Conservation (phyloP, 257 asterid genomes). For the Gardenia jasminoides region DNA sequence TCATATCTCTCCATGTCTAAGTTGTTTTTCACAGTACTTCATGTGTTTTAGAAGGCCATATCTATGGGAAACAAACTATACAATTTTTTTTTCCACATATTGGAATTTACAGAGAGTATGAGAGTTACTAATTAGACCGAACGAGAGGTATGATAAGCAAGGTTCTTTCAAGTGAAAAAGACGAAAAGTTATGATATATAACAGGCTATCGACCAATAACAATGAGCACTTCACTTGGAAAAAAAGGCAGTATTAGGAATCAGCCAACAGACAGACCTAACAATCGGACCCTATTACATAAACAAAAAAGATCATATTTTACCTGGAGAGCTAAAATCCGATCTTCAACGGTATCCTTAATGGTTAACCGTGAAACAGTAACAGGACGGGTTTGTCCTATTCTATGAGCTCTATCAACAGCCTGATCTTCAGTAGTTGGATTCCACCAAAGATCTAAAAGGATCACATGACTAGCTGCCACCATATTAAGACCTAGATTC, state of each 20-base stretch:
- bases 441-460: conserved; percentile 99
- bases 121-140: neutral
- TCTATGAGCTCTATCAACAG: conserved; percentile 96
- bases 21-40: neutral
- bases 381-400: conserved; percentile 96
- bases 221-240: neutral
- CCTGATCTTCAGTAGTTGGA: conserved; percentile 99
- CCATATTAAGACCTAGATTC: conserved; percentile 96
- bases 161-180: neutral
- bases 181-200: neutral
- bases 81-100: neutral
- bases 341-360: conserved; percentile 91
- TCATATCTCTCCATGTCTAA: neutral
- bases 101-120: neutral
- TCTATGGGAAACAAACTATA: neutral
- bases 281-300: neutral
- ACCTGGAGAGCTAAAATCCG: conserved; percentile 97
- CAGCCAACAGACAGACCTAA: neutral
- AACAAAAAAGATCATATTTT: conserved; percentile 11
- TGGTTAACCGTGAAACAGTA: conserved; percentile 82
- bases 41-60: neutral
- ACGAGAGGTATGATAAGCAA: neutral
- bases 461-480: conserved; percentile 93
- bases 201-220: neutral
- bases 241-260: neutral